Evolutionary conservation across 176 grass and related monocot species (phyloP).

Genomic region (Carex cristatella): DNA sequence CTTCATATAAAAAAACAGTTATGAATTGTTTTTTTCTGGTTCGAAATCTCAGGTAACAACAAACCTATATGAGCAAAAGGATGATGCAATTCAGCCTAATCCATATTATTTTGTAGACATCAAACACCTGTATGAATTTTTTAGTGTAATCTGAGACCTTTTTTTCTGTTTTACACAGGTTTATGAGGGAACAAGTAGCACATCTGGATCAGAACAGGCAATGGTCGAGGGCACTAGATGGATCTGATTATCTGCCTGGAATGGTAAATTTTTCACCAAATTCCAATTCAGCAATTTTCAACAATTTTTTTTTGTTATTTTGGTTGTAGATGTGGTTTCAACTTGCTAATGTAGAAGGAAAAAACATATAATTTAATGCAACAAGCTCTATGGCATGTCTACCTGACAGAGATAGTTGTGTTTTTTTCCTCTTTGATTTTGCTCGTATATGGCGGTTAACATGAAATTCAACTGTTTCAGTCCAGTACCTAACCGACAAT

Average conservation of each 20-base stretch:
- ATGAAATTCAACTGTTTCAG: background rate
- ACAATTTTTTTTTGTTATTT: background rate
- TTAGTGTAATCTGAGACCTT: background rate
- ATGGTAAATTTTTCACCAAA: constrained; percentile 57
- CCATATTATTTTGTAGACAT: background rate
- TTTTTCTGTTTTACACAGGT: constrained; percentile 40
- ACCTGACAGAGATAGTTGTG: background rate
- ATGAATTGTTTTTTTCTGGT: background rate
- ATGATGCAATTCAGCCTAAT: background rate
- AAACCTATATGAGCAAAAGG: background rate
- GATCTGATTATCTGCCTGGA: constrained; percentile 98
- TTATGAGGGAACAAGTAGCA: constrained; percentile 61
- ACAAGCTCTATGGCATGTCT: background rate
- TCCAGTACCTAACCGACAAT: background rate
- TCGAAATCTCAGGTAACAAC: background rate
- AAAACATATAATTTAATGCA: background rate
- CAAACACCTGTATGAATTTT: background rate
- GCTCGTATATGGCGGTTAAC: background rate
- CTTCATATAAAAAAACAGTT: background rate
- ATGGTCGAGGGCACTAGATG: constrained; percentile 99
- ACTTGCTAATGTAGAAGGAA: background rate
- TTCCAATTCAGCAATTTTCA: background rate
- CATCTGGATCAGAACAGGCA: constrained; percentile 92
- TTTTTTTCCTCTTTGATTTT: background rate
- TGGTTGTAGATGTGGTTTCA: background rate